These are phyloP conservation scores for Copromyces sp. DNA, from an alignment of 495 filamentous ascomycete species.

Conservation along the genomic window DNA sequence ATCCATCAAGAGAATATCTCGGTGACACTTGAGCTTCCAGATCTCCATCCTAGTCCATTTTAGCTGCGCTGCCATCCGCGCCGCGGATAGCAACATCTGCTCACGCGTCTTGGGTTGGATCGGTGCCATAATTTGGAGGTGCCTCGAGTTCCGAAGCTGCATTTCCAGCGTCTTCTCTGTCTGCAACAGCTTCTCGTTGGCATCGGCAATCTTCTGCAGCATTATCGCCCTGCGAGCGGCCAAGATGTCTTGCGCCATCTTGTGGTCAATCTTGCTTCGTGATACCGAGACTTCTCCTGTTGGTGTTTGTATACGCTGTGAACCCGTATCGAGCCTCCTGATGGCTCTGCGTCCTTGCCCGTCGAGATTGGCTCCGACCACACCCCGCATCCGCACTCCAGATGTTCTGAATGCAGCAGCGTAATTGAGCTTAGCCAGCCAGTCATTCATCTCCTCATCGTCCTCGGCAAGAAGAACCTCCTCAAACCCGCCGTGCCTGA, in stretches of 20 bases:
- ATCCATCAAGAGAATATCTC: conserved; percentile 76
- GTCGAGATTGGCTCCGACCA: conserved; percentile 78
- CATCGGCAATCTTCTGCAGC: conserved; percentile 68
- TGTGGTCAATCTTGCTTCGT: conserved; percentile 60
- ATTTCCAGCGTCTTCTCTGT: conserved; percentile 68
- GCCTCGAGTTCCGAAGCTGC: conserved; percentile 81
- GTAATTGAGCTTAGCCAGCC: conserved; percentile 94
- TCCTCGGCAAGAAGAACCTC: conserved; percentile 84
- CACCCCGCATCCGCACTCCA: conserved; percentile 81
- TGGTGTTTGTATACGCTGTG: conserved; percentile 53
- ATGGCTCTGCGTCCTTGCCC: conserved; percentile 67
- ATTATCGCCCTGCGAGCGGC: conserved; percentile 73
- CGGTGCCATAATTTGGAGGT: conserved; percentile 80
- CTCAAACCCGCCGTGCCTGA: conserved; percentile 79
- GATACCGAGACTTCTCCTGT: conserved; percentile 59
- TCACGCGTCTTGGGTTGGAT: conserved; percentile 81
- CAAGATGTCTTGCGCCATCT: conserved; percentile 75
- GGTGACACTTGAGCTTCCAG: conserved; percentile 84
- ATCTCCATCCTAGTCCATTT: conserved; percentile 92
- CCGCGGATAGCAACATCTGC: conserved; percentile 73
- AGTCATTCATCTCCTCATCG: conserved; percentile 91
- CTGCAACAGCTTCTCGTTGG: conserved; percentile 67
- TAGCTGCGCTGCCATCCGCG: conserved; percentile 74
- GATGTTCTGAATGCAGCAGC: conserved; percentile 87
- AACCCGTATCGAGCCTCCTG: conserved; percentile 50